These are phyloP conservation scores for Chloris gayana DNA, from an alignment of 176 grass and related monocot genomes.

Conservation along the genomic window DNA sequence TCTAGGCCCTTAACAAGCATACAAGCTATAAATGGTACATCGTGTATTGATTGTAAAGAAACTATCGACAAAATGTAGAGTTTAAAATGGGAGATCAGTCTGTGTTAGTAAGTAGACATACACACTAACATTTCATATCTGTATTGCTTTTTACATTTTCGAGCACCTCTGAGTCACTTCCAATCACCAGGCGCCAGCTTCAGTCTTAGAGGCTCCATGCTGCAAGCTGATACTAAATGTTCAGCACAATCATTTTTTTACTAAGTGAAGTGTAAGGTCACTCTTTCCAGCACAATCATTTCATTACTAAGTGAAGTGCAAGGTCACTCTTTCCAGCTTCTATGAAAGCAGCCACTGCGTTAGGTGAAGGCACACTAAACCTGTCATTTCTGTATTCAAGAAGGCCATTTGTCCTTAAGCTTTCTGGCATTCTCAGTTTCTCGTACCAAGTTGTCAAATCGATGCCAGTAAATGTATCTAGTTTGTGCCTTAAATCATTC, in stretches of 20 bases:
- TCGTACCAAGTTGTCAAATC: constrained; percentile 53
- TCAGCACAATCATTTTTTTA: constrained; percentile 48
- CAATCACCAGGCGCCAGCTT: constrained; percentile 20
- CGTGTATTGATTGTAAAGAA: constrained; percentile 1
- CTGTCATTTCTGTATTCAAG: constrained; percentile 43
- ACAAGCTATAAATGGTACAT: not conserved
- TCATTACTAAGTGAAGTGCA: constrained; percentile 54
- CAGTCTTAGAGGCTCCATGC: constrained; percentile 14
- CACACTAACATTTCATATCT: constrained; percentile 8
- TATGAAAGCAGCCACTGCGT: constrained; percentile 40
- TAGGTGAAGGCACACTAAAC: constrained; percentile 42
- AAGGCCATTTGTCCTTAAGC: constrained; percentile 51
- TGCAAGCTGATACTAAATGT: not conserved
- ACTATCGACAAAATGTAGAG: not conserved
- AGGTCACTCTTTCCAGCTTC: constrained; percentile 48
- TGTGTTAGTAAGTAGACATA: not conserved
- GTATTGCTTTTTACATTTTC: constrained; percentile 11
- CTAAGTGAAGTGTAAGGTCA: constrained; percentile 32
- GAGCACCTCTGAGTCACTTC: not conserved
- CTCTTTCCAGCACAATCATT: constrained; percentile 35
- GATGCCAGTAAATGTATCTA: constrained; percentile 53
- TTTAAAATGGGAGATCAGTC: not conserved
- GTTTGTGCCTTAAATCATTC: constrained; percentile 58
- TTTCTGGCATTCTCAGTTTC: constrained; percentile 52
- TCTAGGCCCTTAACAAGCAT: not conserved